phyloP scores from a whole-genome alignment of 495 filamentous ascomycete genomes.

The Acidomyces sp. region DNA sequence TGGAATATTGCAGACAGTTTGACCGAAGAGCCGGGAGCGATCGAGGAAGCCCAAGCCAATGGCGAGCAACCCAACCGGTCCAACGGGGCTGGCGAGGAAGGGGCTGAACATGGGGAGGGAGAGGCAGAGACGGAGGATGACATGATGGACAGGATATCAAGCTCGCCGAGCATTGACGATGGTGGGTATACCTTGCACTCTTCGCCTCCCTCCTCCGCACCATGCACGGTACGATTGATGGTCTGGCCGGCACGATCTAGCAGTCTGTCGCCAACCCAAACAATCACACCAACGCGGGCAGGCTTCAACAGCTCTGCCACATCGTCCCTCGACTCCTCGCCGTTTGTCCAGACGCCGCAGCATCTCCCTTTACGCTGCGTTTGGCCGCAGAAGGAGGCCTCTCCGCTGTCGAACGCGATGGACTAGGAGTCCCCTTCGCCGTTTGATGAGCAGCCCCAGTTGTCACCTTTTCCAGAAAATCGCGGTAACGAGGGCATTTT shows the following conservation, averaged over 20 bases:
- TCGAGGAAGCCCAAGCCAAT: conserved; percentile 19
- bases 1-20: conserved; percentile 40
- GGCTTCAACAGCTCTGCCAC: conserved; percentile 16
- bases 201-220: conserved; percentile 18
- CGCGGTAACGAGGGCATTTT: neutral
- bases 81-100: conserved; percentile 27
- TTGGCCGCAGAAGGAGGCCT: conserved; percentile 31
- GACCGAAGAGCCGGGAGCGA: conserved; percentile 30
- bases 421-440: conserved; percentile 9
- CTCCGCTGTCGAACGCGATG: conserved; percentile 31
- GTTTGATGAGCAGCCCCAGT: conserved; percentile 1
- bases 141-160: conserved; percentile 92
- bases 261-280: conserved; percentile 23
- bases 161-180: conserved; percentile 96
- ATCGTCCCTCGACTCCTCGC: conserved; percentile 23
- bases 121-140: conserved; percentile 76
- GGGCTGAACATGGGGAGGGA: conserved; percentile 48
- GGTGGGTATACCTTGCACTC: conserved; percentile 51
- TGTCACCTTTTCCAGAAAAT: neutral
- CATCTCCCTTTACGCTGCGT: conserved; percentile 22
- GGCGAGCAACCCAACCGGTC: conserved; percentile 8
- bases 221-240: neutral
- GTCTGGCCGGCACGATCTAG: conserved; percentile 22
- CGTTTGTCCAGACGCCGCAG: conserved; percentile 29
- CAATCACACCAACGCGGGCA: conserved; percentile 13